Base-by-base conservation (phyloP, 805 yeast species). In the Starmerella sirachaensis region DNA sequence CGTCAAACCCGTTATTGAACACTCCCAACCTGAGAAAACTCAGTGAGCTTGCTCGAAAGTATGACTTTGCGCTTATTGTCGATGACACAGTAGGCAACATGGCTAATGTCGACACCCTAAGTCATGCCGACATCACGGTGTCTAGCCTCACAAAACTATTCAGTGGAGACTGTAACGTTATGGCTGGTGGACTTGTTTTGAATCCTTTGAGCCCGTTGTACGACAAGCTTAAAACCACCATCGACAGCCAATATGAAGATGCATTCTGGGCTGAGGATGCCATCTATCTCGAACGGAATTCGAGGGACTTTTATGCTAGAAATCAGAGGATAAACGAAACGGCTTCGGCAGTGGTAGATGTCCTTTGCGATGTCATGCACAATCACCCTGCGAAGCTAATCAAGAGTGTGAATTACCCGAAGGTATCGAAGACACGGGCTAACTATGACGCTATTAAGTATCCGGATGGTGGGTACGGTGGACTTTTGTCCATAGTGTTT, bases 1-100 rank as follows among this genome's bases (percentile, higher is more conserved):
- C 99, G 1, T 79, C 94, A 0, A 86, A 86, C 57, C 97, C 97
- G n/a, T 63, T 86, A 43, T 64, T 93, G 45, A 79, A 75, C 53
- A 79, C 94, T 31, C 94, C 95, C 1, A 73, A 93, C 55, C 62
- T 91, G 52, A 56, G 56, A 29, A 70, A 75, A 49, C 70, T 85
- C 41, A 69, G 78, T 39, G 55, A 66, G 38, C 65, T 91, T 38
- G 75, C 93, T 3, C 72, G 72, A 42, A 65, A 76, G 48, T 81
- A 69, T 60, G 68, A 70, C 2, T 91, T 91, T 59, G 76, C 76
- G 12, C 74, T 91, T 23, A 81, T 82, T 13, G 78, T 91, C 27
- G 98, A 91, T 60, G 98, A 91, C 55, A 91, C 97, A 1, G 80
- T 86, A 17, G 96, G 96, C 12, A 91, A 91, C 52, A 78, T 84